Conservation (phyloP, 306 rosid species). For the Mucuna pruriens region DNA sequence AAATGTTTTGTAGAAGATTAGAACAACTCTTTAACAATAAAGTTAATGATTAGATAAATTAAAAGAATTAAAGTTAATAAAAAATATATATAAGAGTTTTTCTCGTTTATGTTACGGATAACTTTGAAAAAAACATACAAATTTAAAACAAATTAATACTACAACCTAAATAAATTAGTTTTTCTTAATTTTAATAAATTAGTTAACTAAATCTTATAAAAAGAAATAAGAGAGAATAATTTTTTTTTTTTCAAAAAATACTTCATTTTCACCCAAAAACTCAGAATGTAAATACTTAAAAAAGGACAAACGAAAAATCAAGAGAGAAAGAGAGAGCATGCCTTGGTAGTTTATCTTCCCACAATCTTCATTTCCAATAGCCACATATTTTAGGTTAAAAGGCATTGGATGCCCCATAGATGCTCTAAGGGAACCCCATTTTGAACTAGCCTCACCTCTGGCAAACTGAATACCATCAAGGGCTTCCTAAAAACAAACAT, state of each 20-base stretch:
- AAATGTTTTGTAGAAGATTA: neutral
- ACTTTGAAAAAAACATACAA: no score
- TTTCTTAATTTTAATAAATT: no score
- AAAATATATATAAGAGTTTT: no score
- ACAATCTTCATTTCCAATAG: constrained; percentile 90
- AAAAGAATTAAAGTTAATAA: no score
- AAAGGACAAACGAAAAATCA: neutral
- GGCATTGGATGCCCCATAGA: constrained; percentile 84
- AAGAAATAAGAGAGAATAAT: no score
- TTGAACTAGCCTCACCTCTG: constrained; percentile 64
- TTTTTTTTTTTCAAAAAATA: no score
- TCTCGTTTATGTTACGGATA: no score
- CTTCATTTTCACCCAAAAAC: no score
- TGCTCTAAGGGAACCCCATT: constrained; percentile 82
- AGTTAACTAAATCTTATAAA: no score
- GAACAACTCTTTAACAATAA: neutral
- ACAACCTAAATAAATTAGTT: no score
- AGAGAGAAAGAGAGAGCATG: neutral
- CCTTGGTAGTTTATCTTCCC: constrained; percentile 71
- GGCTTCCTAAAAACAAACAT: constrained; percentile 62
- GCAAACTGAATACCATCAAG: constrained; percentile 96
- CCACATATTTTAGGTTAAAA: constrained; percentile 75
- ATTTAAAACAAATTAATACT: no score
- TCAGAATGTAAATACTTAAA: neutral
- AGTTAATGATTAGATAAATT: no score